phyloP scores from a whole-genome alignment of 441 rosid genomes.

The Capsella rubella region DNA sequence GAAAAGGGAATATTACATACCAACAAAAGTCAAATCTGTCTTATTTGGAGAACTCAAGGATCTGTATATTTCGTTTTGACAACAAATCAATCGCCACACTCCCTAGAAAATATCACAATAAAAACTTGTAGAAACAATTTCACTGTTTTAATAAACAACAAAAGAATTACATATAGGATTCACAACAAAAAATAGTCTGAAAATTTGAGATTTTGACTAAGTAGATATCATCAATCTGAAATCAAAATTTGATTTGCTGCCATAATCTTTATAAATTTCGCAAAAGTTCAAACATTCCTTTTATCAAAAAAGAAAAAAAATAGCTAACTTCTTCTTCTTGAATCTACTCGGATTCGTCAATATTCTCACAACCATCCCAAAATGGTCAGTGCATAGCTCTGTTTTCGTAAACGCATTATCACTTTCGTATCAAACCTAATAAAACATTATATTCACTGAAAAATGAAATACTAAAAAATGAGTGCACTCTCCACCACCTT shows the following conservation, averaged over 20 bases:
- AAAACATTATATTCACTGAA: background rate
- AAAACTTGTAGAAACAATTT: background rate
- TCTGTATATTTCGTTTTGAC: conserved; percentile 14
- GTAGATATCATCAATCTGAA: background rate
- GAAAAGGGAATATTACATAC: conserved; percentile 39
- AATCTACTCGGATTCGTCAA: conserved; percentile 32
- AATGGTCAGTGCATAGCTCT: conserved; percentile 24
- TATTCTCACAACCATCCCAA: conserved; percentile 26
- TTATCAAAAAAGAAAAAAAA: background rate
- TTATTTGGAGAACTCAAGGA: conserved; percentile 22
- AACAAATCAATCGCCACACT: conserved; percentile 23
- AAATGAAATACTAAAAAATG: conserved; percentile 1
- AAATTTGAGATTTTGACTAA: background rate
- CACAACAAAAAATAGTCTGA: background rate
- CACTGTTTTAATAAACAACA: background rate
- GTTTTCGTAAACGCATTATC: conserved; percentile 14
- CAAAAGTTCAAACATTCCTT: conserved; percentile 1
- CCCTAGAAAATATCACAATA: background rate
- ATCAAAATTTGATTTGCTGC: background rate
- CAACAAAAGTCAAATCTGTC: conserved; percentile 49
- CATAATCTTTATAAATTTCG: background rate
- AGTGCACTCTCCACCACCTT: conserved; percentile 20
- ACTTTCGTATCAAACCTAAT: background rate
- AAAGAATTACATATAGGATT: background rate
- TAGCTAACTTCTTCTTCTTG: conserved; percentile 37